Evolutionary conservation across 805 yeast species (phyloP).

Genomic region (Myxozyma monticola): DNA sequence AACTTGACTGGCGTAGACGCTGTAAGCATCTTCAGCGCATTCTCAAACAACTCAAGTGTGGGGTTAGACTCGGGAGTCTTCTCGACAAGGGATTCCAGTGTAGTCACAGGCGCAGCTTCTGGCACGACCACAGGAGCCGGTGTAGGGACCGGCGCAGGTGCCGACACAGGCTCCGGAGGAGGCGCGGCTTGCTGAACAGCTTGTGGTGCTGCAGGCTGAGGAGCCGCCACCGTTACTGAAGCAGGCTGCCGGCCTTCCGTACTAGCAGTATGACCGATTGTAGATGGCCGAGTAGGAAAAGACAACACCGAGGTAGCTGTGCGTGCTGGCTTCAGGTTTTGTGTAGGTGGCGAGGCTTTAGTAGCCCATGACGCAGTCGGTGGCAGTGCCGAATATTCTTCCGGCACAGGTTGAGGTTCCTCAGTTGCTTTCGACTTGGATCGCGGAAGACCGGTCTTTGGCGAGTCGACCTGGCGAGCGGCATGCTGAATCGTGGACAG

Average conservation of each 20-base stretch:
- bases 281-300: constrained; percentile 46
- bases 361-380: constrained; percentile 70
- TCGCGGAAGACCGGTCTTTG: constrained; percentile 23
- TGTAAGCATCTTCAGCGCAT: constrained; percentile 30
- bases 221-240: neutral
- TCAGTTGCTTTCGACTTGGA: neutral
- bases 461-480: constrained; percentile 38
- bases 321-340: constrained; percentile 17
- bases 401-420: constrained; percentile 10
- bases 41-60: constrained; percentile 24
- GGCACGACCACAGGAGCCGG: neutral
- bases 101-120: constrained; percentile 1
- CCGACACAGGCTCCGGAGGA: neutral
- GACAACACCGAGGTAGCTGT: constrained; percentile 9
- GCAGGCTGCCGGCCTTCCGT: constrained; percentile 31
- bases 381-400: constrained; percentile 56
- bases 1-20: constrained; percentile 32
- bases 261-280: no score
- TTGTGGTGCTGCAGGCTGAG: neutral
- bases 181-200: neutral
- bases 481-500: constrained; percentile 64
- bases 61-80: constrained; percentile 10
- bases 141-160: neutral
- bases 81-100: neutral
- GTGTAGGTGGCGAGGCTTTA: constrained; percentile 42